These are phyloP conservation scores for Clitocybe nebularis DNA, from an alignment of 1,284 basidiomycete species.

Conservation along the genomic window DNA sequence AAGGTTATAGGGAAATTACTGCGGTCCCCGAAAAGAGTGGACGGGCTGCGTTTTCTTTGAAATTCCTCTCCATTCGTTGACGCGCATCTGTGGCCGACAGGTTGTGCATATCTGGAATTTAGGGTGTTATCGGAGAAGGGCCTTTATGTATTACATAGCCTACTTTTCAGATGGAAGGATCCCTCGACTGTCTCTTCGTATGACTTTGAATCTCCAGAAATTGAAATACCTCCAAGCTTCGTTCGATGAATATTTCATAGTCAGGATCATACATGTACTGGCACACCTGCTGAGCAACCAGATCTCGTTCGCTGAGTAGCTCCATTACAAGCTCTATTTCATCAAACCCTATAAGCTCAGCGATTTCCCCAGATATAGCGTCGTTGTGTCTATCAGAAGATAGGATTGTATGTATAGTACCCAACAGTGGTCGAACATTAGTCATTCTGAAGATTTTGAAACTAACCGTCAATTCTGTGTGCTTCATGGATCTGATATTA, in stretches of 20 bases:
- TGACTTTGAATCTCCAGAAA: no score
- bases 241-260: not conserved
- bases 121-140: no score
- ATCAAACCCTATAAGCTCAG: conserved; percentile 86
- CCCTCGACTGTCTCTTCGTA: no score
- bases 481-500: conserved; percentile 3
- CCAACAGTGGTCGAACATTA: conserved; percentile 22
- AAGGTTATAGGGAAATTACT: conserved; percentile 46
- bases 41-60: conserved; percentile 63
- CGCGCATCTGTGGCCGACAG: conserved; percentile 57
- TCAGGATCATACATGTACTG: not conserved
- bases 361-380: conserved; percentile 75
- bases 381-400: conserved; percentile 46
- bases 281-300: conserved; percentile 41
- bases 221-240: conserved; percentile 10
- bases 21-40: conserved; percentile 62
- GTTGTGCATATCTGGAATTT: conserved; percentile 18
- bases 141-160: no score
- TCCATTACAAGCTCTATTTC: conserved; percentile 69
- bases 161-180: no score
- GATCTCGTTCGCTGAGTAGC: conserved; percentile 46
- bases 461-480: not conserved
- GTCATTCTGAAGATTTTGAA: conserved; percentile 20
- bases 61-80: conserved; percentile 60
- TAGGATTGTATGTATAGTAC: conserved; percentile 28